Base-by-base conservation (phyloP, 495 filamentous ascomycete species). In the Neurospora discreta region DNA sequence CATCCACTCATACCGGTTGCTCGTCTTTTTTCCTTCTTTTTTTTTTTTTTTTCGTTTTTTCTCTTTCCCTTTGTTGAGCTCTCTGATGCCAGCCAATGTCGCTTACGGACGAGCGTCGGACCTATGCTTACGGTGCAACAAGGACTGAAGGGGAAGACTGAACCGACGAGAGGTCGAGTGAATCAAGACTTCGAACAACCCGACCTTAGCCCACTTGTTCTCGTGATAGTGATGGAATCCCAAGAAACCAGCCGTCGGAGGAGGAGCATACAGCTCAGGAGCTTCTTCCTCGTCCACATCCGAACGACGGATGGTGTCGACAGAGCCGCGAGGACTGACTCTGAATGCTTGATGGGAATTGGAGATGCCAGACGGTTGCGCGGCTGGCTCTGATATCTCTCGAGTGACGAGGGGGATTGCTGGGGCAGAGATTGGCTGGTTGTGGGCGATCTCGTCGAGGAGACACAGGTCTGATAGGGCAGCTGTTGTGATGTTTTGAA, bases 211-310 rank as follows among this genome's bases (percentile, higher is more conserved):
- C 52, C 77, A 75, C 33, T 76, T 75, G 42, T 77, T 73, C 71
- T 82, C 81, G 46, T 78, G 75, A 36, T 65, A 65, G 52, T 65
- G 52, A 65, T 65, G 52, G 41, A 84, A 76, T 36, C 82, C 82
- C 2, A 85, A 78, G 40, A 81, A 78, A 67, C 81, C 80, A 9
- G 82, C 82, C 39, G 80, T 83, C 43, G 78, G 80, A 18, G 80
- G 80, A n/a, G 75, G 75, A 71, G 68, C 43, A 13, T 36, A 69
- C 9, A 23, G 68, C 30, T 73, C 36, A 20, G 68, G 65, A 36
- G 20, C 46, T 60, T 71, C 65, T 39, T 67, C 23, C 39, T 58
- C 6, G 16, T 43, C 39, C 39, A 70, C 70, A 40, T 43, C 42
- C 13, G 70, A 73, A 3, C 67, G 67, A 15, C 74, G 75, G 68